Evolutionary conservation across 441 rosid species (phyloP), one percentile per base, ranked within the genome.

Genomic region (California macrophylla): DNA sequence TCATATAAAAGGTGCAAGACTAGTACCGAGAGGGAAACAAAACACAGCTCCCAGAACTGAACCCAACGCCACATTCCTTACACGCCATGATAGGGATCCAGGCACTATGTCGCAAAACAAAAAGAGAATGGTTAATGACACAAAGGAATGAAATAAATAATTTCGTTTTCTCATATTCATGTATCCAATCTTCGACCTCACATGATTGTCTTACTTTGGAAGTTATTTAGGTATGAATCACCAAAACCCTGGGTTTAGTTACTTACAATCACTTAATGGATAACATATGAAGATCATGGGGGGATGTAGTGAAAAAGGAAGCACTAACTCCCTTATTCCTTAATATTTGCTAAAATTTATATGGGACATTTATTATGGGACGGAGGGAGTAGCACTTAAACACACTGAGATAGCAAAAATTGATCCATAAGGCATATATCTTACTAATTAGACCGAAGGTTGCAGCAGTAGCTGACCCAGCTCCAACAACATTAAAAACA

Each of bases 381-480:
- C n/a, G 0, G n/a, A 40, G n/a, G 50, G n/a, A 40, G 16, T 12
- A 13, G 0, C 3, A 10, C 50, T 40, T 40, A 40, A 56, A 21
- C 56, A 6, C 4, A 56, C 23, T 20, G 15, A 56, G 15, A 18
- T 21, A 20, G 28, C 28, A 21, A 47, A 56, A 12, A 34, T n/a
- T 0, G 13, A 38, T 24, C 29, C 0, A 16, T n/a, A 50, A 70
- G 50, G 54, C 10, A 76, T 4, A 69, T 68, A 36, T 71, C 74
- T 80, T 89, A 89, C 97, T 71, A 47, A 93, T 80, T 66, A 93
- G 56, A 74, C 96, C 97, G 77, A 93, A 93, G 3, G 91, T 71
- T 9, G 98, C 97, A 58, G 96, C 92, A 67, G 98, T 90, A 29
- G 96, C 97, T 26, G 98, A 93, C 78, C 97, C 98, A 66, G 96